Base-by-base conservation (phyloP, 345 rosid species). In the Acer negundo region DNA sequence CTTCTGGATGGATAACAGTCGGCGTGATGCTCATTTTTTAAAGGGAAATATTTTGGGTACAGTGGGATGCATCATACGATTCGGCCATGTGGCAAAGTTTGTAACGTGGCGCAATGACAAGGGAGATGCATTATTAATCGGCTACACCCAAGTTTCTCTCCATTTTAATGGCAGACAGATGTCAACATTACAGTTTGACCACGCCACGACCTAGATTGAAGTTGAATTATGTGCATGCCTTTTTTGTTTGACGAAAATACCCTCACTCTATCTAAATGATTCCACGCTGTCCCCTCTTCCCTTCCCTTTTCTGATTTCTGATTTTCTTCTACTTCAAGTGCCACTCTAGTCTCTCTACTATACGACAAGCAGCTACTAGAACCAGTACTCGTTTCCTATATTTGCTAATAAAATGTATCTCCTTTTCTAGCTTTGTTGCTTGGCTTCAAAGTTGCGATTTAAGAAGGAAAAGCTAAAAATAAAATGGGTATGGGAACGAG, bases 401-500 rank as follows among this genome's bases (percentile, higher is more conserved):
- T 49, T 35, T 70, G 26, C 13, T 55, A 17, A 13, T 46, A 28
- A 58, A 62, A 63, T 65, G 61, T 55, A 53, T 67, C 17, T 28
- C 20, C 72, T 74, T 4, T 42, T 67, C 24, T 61, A 28, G n/a
- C 24, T 71, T 58, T 55, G 71, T 65, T 62, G 64, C 73, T 76
- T 70, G 16, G 22, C 64, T 73, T 71, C 17, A 31, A 59, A 75
- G 62, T 55, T 67, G n/a, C n/a, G 44, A n/a, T 65, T 11, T 75
- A 75, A 67, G 69, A 84, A 74, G 76, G 79, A 11, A 42, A n/a
- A n/a, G 53, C 70, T 31, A 11, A 26, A 51, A 13, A 49, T 46
- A 46, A 80, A 82, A 89, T 93, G 97, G 98, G 97, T 63, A 84
- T 86, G 74, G 94, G 97, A 62, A 89, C 95, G 64, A 94, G 98